Evolutionary conservation across 805 yeast genomes (phyloP).

Genomic region (Starmerella floris): DNA sequence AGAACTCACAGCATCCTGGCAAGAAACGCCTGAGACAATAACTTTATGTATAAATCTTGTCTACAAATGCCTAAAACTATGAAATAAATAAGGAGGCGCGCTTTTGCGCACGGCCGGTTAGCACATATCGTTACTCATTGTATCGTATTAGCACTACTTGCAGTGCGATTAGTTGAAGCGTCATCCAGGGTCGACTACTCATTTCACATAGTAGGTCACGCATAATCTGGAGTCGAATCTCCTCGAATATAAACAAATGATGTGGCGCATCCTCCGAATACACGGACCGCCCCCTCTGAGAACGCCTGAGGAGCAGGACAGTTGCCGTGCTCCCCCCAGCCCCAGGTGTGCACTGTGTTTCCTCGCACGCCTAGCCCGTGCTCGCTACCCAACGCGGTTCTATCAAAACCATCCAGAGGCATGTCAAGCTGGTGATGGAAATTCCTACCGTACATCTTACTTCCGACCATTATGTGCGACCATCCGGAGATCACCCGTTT

Average conservation of each 20-base stretch:
- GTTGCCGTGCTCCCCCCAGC: constrained; percentile 99
- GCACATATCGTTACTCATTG: too few species aligned
- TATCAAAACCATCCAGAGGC: neutral
- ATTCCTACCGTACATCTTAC: constrained; percentile 56
- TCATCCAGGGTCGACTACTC: too few species aligned
- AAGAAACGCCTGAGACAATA: constrained; percentile 24
- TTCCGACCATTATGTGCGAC: constrained; percentile 16
- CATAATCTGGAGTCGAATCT: neutral
- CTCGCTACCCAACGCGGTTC: constrained; percentile 61
- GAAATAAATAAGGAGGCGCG: neutral
- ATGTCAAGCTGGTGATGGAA: constrained; percentile 53
- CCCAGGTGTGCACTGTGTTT: constrained; percentile 58
- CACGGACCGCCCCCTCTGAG: neutral
- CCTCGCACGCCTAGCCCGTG: constrained; percentile 46
- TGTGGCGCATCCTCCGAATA: constrained; percentile 27
- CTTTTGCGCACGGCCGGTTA: too few species aligned
- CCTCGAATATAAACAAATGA: constrained; percentile 17
- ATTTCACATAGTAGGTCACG: too few species aligned
- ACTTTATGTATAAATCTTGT: neutral
- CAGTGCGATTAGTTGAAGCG: too few species aligned
- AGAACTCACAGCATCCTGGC: constrained; percentile 18
- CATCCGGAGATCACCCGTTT: constrained; percentile 14
- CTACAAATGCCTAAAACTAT: neutral
- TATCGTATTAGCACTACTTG: too few species aligned
- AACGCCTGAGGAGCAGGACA: constrained; percentile 41